phyloP scores from a whole-genome alignment of 148 eudicot species.

The Rhododendron vialii region DNA sequence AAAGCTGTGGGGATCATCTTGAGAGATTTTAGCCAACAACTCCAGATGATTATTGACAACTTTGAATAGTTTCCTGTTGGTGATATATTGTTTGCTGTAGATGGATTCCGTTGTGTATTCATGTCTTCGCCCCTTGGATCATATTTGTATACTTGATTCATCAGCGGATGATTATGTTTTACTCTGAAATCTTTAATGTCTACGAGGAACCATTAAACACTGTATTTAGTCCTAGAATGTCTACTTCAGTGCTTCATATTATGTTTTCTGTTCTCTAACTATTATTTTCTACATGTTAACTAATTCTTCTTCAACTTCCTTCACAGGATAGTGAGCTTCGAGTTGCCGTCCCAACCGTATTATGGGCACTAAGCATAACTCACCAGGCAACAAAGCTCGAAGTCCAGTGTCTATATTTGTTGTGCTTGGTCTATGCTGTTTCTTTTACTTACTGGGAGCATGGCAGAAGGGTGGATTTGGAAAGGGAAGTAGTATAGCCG shows the following conservation, averaged over 20 bases:
- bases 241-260: not conserved
- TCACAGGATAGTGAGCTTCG: not conserved
- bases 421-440: slow-evolving; percentile 49
- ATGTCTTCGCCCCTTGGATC: not conserved
- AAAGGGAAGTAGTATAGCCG: slow-evolving; percentile 64
- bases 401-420: slow-evolving; percentile 43
- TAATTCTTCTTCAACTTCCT: not conserved
- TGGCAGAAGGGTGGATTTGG: slow-evolving; percentile 69
- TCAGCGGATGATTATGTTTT: no score
- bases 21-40: not conserved
- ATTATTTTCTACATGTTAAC: not conserved
- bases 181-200: no score
- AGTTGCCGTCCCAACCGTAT: slow-evolving; percentile 4
- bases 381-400: slow-evolving; percentile 38
- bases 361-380: slow-evolving; percentile 28
- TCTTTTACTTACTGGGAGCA: slow-evolving; percentile 56
- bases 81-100: not conserved
- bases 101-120: not conserved
- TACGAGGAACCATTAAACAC: no score
- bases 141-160: not conserved
- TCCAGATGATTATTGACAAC: not conserved
- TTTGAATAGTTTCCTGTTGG: not conserved
- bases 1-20: not conserved
- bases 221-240: not conserved
- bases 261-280: not conserved